phyloP scores from a whole-genome alignment of 1,284 basidiomycete species.

The Ceratobasidium sp. region DNA sequence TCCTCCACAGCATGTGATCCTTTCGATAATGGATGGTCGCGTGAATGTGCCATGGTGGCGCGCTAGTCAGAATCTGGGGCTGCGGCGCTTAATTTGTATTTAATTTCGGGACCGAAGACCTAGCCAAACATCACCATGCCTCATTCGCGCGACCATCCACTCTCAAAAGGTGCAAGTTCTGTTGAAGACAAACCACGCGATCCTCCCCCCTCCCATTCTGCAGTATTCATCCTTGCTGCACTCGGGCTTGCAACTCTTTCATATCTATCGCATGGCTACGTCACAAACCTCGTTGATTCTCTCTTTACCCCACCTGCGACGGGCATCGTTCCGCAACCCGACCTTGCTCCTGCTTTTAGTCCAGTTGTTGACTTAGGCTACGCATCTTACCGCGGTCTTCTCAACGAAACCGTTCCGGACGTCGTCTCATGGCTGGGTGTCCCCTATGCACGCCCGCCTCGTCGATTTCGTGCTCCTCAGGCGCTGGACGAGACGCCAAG shows the following conservation, averaged over 20 bases:
- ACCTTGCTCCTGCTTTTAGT: background rate
- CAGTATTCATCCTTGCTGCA: background rate
- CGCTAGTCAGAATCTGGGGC: background rate
- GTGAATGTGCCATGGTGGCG: slow-evolving; percentile 9
- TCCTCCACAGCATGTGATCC: slow-evolving; percentile 16
- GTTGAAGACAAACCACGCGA: slow-evolving; percentile 18
- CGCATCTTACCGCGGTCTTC: slow-evolving; percentile 63
- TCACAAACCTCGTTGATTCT: background rate
- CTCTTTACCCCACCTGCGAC: background rate
- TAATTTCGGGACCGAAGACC: too few relatives aligned
- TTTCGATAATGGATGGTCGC: slow-evolving; percentile 24
- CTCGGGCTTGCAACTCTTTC: slow-evolving; percentile 1
- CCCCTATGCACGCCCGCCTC: slow-evolving; percentile 62
- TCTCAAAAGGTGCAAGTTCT: slow-evolving; percentile 16
- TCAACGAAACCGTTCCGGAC: slow-evolving; percentile 55
- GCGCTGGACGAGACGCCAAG: slow-evolving; percentile 52
- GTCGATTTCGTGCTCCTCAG: slow-evolving; percentile 60
- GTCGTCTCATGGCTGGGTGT: slow-evolving; percentile 69
- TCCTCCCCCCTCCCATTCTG: slow-evolving; percentile 5
- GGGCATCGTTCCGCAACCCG: background rate
- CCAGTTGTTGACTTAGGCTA: slow-evolving; percentile 52
- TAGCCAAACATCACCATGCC: background rate
- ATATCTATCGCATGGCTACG: background rate
- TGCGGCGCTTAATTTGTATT: background rate
- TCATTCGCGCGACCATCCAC: slow-evolving; percentile 27